Evolutionary conservation across 768 basidiomycete species (phyloP).

Genomic region (Leccinum arenicola): DNA sequence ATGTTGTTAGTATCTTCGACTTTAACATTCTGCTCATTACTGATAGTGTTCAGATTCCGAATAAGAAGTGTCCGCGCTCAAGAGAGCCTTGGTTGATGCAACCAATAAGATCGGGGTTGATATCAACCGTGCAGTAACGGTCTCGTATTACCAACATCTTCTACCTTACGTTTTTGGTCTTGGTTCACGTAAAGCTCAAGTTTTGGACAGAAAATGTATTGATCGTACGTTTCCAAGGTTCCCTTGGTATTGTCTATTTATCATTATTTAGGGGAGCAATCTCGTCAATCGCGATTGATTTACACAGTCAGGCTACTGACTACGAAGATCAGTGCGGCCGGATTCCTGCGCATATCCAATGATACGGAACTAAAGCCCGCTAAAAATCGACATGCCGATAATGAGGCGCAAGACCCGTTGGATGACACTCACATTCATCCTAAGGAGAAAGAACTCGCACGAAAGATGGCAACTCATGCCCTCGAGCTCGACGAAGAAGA

Average conservation of each 20-base stretch:
- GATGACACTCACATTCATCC: conserved; percentile 96
- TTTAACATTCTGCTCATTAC: background rate
- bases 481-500: conserved; percentile 98
- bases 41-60: conserved; percentile 62
- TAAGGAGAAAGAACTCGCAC: conserved; percentile 95
- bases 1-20: conserved; percentile 54
- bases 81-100: conserved; percentile 84
- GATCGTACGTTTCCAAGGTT: conserved; percentile 48
- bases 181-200: conserved; percentile 91
- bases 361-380: conserved; percentile 59
- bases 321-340: conserved; percentile 88
- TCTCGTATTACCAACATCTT: conserved; percentile 84
- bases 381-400: conserved; percentile 59
- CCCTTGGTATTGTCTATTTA: background rate
- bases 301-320: conserved; percentile 78
- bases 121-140: conserved; percentile 90
- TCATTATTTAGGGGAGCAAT: conserved; percentile 69
- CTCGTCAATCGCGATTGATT: conserved; percentile 87
- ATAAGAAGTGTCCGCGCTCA: conserved; percentile 81
- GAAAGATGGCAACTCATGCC: conserved; percentile 98
- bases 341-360: conserved; percentile 82
- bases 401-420: conserved; percentile 80
- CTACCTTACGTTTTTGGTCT: conserved; percentile 91
- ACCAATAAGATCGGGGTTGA: conserved; percentile 94
- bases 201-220: conserved; percentile 69